These are phyloP conservation scores for Vanilla planifolia DNA, from an alignment of 106 monocot genomes.

Conservation along the genomic window DNA sequence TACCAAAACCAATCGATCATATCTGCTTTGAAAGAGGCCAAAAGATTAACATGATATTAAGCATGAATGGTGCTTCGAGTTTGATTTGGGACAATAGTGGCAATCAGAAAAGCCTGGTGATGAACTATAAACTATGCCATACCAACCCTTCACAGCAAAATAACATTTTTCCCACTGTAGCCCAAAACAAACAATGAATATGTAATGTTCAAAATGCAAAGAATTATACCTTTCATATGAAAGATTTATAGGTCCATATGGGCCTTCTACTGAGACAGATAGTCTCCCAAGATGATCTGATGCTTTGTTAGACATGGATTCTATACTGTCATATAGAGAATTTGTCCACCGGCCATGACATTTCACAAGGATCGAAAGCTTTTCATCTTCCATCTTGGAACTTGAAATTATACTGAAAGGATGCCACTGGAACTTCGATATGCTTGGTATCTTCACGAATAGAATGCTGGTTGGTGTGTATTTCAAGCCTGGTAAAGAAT, in stretches of 20 bases:
- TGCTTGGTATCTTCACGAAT: constrained; percentile 62
- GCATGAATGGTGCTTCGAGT: too few relatives aligned
- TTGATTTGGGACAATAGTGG: too few relatives aligned
- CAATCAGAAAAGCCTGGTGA: too few relatives aligned
- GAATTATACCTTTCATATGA: constrained; percentile 33
- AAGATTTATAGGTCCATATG: constrained; percentile 58
- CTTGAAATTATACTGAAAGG: constrained; percentile 83
- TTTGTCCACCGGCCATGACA: constrained; percentile 74
- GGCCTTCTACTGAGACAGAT: constrained; percentile 54
- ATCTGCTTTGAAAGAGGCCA: constrained; percentile 31
- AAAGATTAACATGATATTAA: too few relatives aligned
- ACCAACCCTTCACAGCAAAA: too few relatives aligned
- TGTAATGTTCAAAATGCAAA: background rate
- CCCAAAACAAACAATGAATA: too few relatives aligned
- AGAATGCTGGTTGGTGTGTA: constrained; percentile 65
- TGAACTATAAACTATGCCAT: too few relatives aligned
- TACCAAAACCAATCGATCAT: constrained; percentile 55
- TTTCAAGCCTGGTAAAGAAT: constrained; percentile 35
- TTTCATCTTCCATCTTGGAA: constrained; percentile 23
- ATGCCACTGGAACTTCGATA: constrained; percentile 84
- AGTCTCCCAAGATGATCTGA: constrained; percentile 16
- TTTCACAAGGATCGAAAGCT: constrained; percentile 52
- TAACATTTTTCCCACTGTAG: too few relatives aligned
- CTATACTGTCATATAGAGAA: constrained; percentile 35
- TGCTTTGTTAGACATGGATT: constrained; percentile 14